Evolutionary conservation across 768 basidiomycete genomes (phyloP).

Genomic region (Podaxis sp.): DNA sequence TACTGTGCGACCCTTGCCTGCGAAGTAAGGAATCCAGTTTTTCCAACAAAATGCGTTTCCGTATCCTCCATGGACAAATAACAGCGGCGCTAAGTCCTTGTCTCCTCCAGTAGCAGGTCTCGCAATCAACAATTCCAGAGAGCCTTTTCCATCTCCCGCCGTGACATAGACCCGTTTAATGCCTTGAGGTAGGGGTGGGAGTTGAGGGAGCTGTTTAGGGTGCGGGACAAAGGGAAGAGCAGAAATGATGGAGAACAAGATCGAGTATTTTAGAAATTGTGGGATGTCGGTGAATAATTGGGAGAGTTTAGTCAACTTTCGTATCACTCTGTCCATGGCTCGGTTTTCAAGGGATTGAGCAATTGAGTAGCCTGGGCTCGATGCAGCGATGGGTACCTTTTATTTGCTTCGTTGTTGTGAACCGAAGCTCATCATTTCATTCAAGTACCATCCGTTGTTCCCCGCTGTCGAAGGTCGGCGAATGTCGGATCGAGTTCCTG

Average conservation of each 20-base stretch:
- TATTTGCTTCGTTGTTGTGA: background rate
- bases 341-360: background rate
- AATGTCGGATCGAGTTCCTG: background rate
- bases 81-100: slow-evolving; percentile 1
- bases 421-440: background rate
- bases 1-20: slow-evolving; percentile 14
- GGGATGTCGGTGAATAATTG: background rate
- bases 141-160: slow-evolving; percentile 12
- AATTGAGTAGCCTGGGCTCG: background rate
- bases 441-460: background rate
- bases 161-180: slow-evolving; percentile 14
- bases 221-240: background rate
- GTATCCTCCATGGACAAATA: slow-evolving; percentile 20
- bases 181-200: slow-evolving; percentile 5
- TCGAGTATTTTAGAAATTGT: background rate
- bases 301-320: background rate
- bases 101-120: background rate
- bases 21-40: slow-evolving; percentile 16
- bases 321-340: background rate
- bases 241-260: background rate
- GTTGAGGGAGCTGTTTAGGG: background rate
- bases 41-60: slow-evolving; percentile 19
- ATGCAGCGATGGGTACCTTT: background rate
- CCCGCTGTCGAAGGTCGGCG: too few relatives aligned
- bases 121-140: slow-evolving; percentile 16